A percentile compares a stretch with the other conserved stretches of the same genome.
Conservation (phyloP, 2,329 filamentous ascomycete genomes). For the Neonectria ditissima region DNA sequence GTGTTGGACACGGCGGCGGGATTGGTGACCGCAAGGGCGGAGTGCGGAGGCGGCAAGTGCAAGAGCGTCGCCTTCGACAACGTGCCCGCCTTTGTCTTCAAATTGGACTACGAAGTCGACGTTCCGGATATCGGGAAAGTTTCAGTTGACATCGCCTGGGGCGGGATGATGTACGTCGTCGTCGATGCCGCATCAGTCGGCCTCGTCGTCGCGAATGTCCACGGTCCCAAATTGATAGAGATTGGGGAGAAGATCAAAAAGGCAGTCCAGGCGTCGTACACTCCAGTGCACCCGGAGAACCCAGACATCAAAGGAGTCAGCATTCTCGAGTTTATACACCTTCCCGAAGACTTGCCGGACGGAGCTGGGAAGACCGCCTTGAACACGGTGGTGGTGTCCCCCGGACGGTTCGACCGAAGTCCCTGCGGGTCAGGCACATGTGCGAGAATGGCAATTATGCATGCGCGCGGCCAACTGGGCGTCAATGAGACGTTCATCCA, state of each 20-base stretch:
- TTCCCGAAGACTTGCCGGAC: constrained; percentile 38
- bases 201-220: constrained; percentile 48
- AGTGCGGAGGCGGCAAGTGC: constrained; percentile 57
- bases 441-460: constrained; percentile 57
- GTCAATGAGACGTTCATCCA: constrained; percentile 53
- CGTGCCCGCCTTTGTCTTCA: constrained; percentile 56
- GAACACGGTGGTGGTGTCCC: constrained; percentile 58
- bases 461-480: constrained; percentile 53
- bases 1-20: constrained; percentile 59
- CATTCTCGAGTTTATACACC: constrained; percentile 53
- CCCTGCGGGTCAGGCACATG: constrained; percentile 60
- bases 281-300: constrained; percentile 58
- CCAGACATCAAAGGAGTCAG: constrained; percentile 54
- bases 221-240: constrained; percentile 53
- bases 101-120: constrained; percentile 52
- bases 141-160: constrained; percentile 58
- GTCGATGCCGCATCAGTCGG: constrained; percentile 54
- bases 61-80: constrained; percentile 59
- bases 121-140: constrained; percentile 56
- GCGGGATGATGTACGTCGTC: constrained; percentile 59
- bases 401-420: constrained; percentile 59
- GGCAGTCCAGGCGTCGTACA: constrained; percentile 50
- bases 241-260: constrained; percentile 57
- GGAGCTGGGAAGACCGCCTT: constrained; percentile 48
- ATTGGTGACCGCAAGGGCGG: constrained; percentile 54